These are phyloP conservation scores for Populus euphratica DNA, from an alignment of 345 rosid species.

Conservation along the genomic window DNA sequence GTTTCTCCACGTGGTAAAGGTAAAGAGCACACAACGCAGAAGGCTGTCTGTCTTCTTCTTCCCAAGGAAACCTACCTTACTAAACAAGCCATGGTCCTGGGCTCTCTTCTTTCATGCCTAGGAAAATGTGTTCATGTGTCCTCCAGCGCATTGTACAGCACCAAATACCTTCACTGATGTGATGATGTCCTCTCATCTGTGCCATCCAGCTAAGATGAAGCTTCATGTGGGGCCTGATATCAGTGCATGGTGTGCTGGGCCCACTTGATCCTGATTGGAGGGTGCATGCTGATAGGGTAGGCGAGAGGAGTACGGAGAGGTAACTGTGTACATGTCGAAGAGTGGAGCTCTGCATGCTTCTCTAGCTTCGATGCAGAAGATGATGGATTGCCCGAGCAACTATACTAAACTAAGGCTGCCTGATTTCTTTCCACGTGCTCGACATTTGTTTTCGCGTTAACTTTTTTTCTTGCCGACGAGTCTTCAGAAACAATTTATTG, in stretches of 20 bases:
- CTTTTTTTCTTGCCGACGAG: too few species aligned
- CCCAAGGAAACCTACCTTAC: too few species aligned
- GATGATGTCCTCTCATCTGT: conserved; percentile 5
- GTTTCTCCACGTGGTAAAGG: too few species aligned
- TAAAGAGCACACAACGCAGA: too few species aligned
- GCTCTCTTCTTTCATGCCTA: neutral
- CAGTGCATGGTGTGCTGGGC: neutral
- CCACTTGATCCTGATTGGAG: neutral
- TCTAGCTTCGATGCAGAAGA: neutral
- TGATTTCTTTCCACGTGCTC: neutral
- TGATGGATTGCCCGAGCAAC: too few species aligned
- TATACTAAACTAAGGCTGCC: neutral
- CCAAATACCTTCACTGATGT: neutral
- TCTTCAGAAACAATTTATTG: too few species aligned
- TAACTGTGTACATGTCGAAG: neutral
- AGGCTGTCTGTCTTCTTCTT: too few species aligned
- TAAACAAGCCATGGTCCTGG: conserved; percentile 17
- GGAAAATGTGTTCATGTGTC: conserved; percentile 19
- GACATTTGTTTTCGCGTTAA: too few species aligned
- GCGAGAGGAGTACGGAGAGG: neutral
- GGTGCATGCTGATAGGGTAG: neutral
- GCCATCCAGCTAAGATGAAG: conserved; percentile 31
- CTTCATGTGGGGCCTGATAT: conserved; percentile 1
- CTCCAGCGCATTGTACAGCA: neutral
- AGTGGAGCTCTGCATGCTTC: neutral